phyloP scores from a whole-genome alignment of 2,329 filamentous ascomycete genomes.

The Arthrobotrys sinensis region DNA sequence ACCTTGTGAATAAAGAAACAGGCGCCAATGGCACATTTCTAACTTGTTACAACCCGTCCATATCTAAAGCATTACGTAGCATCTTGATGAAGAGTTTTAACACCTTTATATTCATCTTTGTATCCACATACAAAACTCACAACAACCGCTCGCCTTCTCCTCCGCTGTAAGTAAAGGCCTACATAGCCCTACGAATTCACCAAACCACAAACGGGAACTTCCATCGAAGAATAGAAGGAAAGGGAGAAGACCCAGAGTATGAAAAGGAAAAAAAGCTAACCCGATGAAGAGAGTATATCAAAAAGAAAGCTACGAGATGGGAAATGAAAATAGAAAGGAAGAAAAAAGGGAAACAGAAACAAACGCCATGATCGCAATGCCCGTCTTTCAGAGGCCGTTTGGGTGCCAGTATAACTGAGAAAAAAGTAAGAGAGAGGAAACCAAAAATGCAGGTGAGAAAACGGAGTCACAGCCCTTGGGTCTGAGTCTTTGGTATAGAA shows the following conservation, averaged over 20 bases:
- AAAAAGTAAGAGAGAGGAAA: conserved; percentile 9
- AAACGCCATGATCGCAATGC: conserved; percentile 61
- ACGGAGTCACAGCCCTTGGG: background rate
- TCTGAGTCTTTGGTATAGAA: too few relatives aligned
- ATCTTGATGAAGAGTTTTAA: background rate
- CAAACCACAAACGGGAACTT: background rate
- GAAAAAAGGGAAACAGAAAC: conserved; percentile 5
- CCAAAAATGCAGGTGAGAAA: conserved; percentile 11
- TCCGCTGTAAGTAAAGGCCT: background rate
- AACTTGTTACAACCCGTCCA: background rate
- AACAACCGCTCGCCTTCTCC: conserved; percentile 12
- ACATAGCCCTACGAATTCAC: background rate
- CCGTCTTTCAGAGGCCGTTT: conserved; percentile 49
- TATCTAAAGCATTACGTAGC: background rate
- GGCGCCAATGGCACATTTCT: background rate
- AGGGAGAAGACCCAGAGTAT: background rate
- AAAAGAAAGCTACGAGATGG: background rate
- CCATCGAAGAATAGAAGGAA: conserved; percentile 3
- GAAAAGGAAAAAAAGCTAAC: background rate
- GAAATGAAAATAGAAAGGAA: background rate
- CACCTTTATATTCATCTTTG: conserved; percentile 17
- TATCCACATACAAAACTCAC: conserved; percentile 10
- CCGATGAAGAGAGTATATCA: background rate
- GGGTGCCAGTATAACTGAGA: conserved; percentile 15
- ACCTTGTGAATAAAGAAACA: conserved; percentile 12